Percentiles rank a stretch among this genome's conserved stretches.
phyloP scores from a whole-genome alignment of 2,329 filamentous ascomycete genomes.

The Venturia effusa region DNA sequence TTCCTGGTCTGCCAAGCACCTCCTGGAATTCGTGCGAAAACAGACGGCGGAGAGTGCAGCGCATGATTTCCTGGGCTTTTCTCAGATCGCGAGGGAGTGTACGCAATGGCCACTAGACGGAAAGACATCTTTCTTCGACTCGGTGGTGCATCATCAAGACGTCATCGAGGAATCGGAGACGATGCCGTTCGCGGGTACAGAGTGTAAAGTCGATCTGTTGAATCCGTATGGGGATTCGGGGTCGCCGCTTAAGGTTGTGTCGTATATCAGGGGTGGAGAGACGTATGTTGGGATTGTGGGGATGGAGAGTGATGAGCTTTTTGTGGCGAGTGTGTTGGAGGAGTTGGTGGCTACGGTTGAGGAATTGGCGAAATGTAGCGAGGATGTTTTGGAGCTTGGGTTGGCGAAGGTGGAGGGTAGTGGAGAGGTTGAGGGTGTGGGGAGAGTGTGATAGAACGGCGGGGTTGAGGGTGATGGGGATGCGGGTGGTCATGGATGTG shows the following conservation, averaged over 20 bases:
- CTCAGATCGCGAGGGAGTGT: constrained; percentile 24
- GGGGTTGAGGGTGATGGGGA: neutral
- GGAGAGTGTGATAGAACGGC: neutral
- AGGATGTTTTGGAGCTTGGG: neutral
- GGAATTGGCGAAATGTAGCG: neutral
- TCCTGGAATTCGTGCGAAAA: constrained; percentile 25
- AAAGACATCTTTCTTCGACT: constrained; percentile 24
- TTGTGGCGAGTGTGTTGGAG: constrained; percentile 7
- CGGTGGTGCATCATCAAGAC: constrained; percentile 30
- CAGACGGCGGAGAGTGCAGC: constrained; percentile 24
- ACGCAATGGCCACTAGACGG: constrained; percentile 19
- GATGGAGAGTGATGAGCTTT: constrained; percentile 27
- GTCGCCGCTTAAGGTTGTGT: constrained; percentile 49
- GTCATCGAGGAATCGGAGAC: constrained; percentile 45
- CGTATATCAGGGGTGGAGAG: constrained; percentile 42
- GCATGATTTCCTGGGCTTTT: constrained; percentile 27
- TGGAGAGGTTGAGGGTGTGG: neutral
- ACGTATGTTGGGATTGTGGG: constrained; percentile 50
- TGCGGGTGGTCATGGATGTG: too few species aligned
- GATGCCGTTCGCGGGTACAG: constrained; percentile 30
- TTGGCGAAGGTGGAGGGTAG: neutral
- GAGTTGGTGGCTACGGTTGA: constrained; percentile 7
- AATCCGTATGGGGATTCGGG: constrained; percentile 37
- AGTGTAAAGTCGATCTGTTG: constrained; percentile 40
- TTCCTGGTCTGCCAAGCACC: constrained; percentile 30